Evolutionary conservation across 2,329 filamentous ascomycete species (phyloP).

Genomic region (Cytospora schulzeri): DNA sequence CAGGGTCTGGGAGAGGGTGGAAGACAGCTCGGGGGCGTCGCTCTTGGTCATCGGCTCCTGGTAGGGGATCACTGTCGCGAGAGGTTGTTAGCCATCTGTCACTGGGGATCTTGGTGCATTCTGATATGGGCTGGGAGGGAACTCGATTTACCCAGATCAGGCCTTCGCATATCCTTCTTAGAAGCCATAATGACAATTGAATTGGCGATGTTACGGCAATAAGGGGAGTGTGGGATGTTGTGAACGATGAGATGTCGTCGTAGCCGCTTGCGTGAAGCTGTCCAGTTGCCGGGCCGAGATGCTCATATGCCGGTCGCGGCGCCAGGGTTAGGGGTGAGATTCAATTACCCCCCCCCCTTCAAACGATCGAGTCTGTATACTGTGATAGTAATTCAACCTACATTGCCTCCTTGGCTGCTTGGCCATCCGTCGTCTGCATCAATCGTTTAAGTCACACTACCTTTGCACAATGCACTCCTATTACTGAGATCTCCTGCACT

Average conservation of each 20-base stretch:
- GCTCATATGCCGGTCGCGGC: not conserved
- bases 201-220: not conserved
- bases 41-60: slow-evolving; percentile 71
- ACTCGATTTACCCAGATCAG: slow-evolving; percentile 45
- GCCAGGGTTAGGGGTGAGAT: not conserved
- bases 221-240: not conserved
- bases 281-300: not conserved
- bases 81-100: slow-evolving; percentile 11
- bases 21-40: slow-evolving; percentile 68
- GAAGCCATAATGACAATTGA: slow-evolving; percentile 40
- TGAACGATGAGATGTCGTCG: not conserved
- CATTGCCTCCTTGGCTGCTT: too few species aligned
- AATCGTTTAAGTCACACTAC: too few species aligned
- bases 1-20: slow-evolving; percentile 74
- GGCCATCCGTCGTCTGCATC: too few species aligned
- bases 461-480: not conserved
- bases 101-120: not conserved
- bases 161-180: slow-evolving; percentile 45
- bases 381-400: too few species aligned
- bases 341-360: not conserved
- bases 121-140: too few species aligned
- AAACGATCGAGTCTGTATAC: too few species aligned
- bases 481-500: too few species aligned
- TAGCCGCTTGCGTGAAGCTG: not conserved
- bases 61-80: slow-evolving; percentile 77